These are phyloP conservation scores for Bisporella sp. DNA, from an alignment of 2,329 filamentous ascomycete genomes.

Conservation along the genomic window DNA sequence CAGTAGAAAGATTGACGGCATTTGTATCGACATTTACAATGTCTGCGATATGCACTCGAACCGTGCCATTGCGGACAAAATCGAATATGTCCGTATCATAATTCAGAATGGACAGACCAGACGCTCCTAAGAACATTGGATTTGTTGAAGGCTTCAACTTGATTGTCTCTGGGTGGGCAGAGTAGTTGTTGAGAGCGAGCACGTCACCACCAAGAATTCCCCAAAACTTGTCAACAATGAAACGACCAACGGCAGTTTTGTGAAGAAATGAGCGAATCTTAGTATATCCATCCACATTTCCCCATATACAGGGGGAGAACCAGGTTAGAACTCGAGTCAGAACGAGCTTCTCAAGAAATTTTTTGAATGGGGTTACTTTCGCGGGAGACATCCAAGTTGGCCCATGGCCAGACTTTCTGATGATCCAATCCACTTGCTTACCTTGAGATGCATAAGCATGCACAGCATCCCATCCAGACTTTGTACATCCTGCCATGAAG, in stretches of 20 bases:
- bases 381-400: constrained; percentile 51
- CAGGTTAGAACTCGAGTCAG: constrained; percentile 62
- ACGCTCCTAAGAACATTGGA: constrained; percentile 42
- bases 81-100: constrained; percentile 52
- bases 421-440: constrained; percentile 52
- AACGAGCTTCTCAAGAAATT: constrained; percentile 61
- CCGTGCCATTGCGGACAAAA: constrained; percentile 42
- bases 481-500: constrained; percentile 32
- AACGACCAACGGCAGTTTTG: constrained; percentile 47
- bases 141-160: constrained; percentile 47
- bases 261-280: constrained; percentile 49
- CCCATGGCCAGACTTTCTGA: constrained; percentile 49
- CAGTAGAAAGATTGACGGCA: constrained; percentile 44
- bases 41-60: constrained; percentile 46
- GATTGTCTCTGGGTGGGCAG: constrained; percentile 43
- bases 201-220: constrained; percentile 48
- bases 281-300: constrained; percentile 52
- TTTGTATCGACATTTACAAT: constrained; percentile 37
- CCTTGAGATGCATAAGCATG: constrained; percentile 53
- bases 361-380: constrained; percentile 61
- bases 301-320: constrained; percentile 72
- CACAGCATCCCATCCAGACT: constrained; percentile 59
- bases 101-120: constrained; percentile 52
- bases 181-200: constrained; percentile 43
- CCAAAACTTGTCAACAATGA: constrained; percentile 52